phyloP scores from a whole-genome alignment of 768 basidiomycete species.

The Strobilomyces confusus region DNA sequence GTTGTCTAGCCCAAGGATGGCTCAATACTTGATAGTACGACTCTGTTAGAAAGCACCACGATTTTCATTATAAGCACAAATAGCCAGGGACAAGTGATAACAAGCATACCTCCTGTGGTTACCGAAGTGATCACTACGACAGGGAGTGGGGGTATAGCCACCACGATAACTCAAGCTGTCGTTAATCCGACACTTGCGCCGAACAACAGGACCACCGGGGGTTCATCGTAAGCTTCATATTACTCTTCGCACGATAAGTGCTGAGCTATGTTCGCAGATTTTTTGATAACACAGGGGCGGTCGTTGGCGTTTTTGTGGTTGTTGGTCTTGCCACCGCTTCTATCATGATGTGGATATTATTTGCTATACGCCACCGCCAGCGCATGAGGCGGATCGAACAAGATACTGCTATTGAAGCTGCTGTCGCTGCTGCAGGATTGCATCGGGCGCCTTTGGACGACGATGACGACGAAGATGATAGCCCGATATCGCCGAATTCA shows the following conservation, averaged over 20 bases:
- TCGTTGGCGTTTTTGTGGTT: conserved; percentile 87
- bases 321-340: conserved; percentile 77
- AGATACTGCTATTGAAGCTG: conserved; percentile 68
- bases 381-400: conserved; percentile 59
- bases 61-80: conserved; percentile 62
- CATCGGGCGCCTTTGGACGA: conserved; percentile 65
- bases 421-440: conserved; percentile 67
- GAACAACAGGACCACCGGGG: conserved; percentile 37
- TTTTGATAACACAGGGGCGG: conserved; percentile 85
- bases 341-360: conserved; percentile 66
- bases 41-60: conserved; percentile 43
- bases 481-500: conserved; percentile 17
- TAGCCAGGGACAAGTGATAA: conserved; percentile 43
- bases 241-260: neutral
- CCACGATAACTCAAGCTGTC: conserved; percentile 59
- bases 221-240: conserved; percentile 43
- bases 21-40: conserved; percentile 41
- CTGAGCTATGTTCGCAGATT: conserved; percentile 49
- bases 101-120: conserved; percentile 51
- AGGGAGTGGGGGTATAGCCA: conserved; percentile 44
- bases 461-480: conserved; percentile 52
- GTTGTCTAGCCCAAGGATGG: neutral
- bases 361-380: conserved; percentile 64
- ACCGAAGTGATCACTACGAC: conserved; percentile 58
- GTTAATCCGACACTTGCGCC: conserved; percentile 70